phyloP scores from a whole-genome alignment of 148 eudicot species.

The Cornus controversa region DNA sequence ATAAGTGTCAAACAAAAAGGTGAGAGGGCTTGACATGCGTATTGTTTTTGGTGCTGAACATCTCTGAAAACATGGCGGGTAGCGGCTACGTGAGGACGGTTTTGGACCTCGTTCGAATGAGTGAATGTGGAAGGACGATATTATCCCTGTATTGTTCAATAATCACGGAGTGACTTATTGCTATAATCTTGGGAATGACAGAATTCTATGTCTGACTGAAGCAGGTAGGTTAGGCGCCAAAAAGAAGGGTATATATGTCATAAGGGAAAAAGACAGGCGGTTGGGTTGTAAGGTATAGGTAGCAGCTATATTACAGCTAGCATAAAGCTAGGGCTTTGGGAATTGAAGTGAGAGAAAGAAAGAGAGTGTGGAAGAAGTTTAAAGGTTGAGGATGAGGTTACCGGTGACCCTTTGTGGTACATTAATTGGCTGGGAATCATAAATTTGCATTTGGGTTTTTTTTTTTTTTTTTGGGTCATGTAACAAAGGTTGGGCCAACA shows the following conservation, averaged over 20 bases:
- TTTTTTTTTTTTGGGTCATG: too few relatives aligned
- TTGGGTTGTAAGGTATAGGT: conserved; percentile 35
- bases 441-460: too few relatives aligned
- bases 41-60: conserved; percentile 62
- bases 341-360: conserved; percentile 30
- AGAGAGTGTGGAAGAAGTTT: neutral
- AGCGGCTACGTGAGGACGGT: conserved; percentile 40
- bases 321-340: conserved; percentile 36
- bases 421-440: too few relatives aligned
- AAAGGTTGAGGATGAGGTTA: conserved; percentile 6
- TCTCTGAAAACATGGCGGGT: conserved; percentile 80
- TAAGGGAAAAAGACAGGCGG: conserved; percentile 18
- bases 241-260: conserved; percentile 37
- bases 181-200: conserved; percentile 49
- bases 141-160: conserved; percentile 7
- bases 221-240: neutral
- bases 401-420: neutral
- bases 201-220: neutral
- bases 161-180: neutral
- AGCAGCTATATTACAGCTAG: neutral
- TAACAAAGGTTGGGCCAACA: too few relatives aligned
- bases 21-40: conserved; percentile 55
- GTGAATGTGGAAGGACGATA: conserved; percentile 14
- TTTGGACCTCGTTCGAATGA: conserved; percentile 5
- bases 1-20: conserved; percentile 30